Percentiles rank a stretch among this genome's conserved stretches.
Evolutionary conservation across 2,329 filamentous ascomycete species (phyloP).

Genomic region (Botryotinia convoluta): DNA sequence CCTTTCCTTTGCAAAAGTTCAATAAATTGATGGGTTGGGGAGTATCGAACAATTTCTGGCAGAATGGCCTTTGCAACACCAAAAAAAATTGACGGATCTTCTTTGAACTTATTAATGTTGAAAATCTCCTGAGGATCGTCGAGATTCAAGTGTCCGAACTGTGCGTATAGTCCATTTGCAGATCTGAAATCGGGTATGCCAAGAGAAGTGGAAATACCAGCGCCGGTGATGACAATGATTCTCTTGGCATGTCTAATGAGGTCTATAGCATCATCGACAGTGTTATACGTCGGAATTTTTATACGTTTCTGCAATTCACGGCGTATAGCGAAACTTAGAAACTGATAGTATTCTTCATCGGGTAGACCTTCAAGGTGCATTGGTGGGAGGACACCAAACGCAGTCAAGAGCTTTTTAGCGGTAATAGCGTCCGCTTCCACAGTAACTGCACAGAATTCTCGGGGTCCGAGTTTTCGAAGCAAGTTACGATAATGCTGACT

Average conservation of each 20-base stretch:
- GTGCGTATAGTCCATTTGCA: constrained; percentile 85
- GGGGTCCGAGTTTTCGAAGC: constrained; percentile 73
- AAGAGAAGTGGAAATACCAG: constrained; percentile 93
- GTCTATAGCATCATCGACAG: constrained; percentile 79
- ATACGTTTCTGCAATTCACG: constrained; percentile 78
- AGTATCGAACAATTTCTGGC: constrained; percentile 74
- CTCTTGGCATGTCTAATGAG: constrained; percentile 73
- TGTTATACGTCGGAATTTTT: constrained; percentile 78
- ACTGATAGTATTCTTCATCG: constrained; percentile 72
- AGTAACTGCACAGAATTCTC: constrained; percentile 71
- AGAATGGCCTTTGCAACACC: constrained; percentile 87
- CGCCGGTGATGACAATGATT: constrained; percentile 91
- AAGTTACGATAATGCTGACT: constrained; percentile 65
- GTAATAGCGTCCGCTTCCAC: constrained; percentile 67
- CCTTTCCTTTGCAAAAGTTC: constrained; percentile 80
- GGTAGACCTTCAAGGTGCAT: constrained; percentile 66
- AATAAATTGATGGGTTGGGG: constrained; percentile 93
- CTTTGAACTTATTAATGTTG: constrained; percentile 80
- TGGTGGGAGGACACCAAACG: constrained; percentile 76
- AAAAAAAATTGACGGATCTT: constrained; percentile 89
- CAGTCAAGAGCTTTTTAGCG: constrained; percentile 80
- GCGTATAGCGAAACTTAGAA: constrained; percentile 74
- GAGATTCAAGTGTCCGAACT: constrained; percentile 73
- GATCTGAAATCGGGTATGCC: constrained; percentile 97
- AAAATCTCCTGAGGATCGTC: constrained; percentile 91